These are phyloP conservation scores for Begonia loranthoides DNA, from an alignment of 306 rosid species.

Conservation along the genomic window DNA sequence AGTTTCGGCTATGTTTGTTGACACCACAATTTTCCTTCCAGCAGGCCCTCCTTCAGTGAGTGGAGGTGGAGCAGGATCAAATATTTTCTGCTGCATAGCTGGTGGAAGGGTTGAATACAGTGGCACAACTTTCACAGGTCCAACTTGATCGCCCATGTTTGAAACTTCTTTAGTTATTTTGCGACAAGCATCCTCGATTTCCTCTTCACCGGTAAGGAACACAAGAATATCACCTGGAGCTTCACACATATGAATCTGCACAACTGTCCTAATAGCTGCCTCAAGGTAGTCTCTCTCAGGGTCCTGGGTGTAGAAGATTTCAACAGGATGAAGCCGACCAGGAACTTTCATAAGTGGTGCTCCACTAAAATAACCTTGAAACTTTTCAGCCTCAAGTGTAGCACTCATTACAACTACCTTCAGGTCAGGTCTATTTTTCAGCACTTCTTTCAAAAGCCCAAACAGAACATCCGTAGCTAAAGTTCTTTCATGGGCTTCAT, in stretches of 20 bases:
- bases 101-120: slow-evolving; percentile 95
- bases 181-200: slow-evolving; percentile 96
- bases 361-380: slow-evolving; percentile 75
- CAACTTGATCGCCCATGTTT: slow-evolving; percentile 85
- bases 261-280: slow-evolving; percentile 88
- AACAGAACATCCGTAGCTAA: slow-evolving; percentile 92
- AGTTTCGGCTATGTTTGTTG: slow-evolving; percentile 94
- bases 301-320: slow-evolving; percentile 82
- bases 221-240: slow-evolving; percentile 86
- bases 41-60: slow-evolving; percentile 64
- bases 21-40: slow-evolving; percentile 94
- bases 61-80: slow-evolving; percentile 84
- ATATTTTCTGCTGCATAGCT: slow-evolving; percentile 90
- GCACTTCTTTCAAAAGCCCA: slow-evolving; percentile 91
- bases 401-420: slow-evolving; percentile 99
- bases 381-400: slow-evolving; percentile 98
- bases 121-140: slow-evolving; percentile 88
- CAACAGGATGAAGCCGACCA: slow-evolving; percentile 95
- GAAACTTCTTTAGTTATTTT: slow-evolving; percentile 59
- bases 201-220: slow-evolving; percentile 89
- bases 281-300: slow-evolving; percentile 95
- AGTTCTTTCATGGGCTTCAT: slow-evolving; percentile 96
- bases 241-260: slow-evolving; percentile 86
- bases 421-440: slow-evolving; percentile 78
- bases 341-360: slow-evolving; percentile 99